A percentile compares a stretch with the other conserved stretches of the same genome.
These are phyloP conservation scores for Phaeosphaeriaceae sp. DNA, from an alignment of 2,329 filamentous ascomycete species.

Conservation along the genomic window DNA sequence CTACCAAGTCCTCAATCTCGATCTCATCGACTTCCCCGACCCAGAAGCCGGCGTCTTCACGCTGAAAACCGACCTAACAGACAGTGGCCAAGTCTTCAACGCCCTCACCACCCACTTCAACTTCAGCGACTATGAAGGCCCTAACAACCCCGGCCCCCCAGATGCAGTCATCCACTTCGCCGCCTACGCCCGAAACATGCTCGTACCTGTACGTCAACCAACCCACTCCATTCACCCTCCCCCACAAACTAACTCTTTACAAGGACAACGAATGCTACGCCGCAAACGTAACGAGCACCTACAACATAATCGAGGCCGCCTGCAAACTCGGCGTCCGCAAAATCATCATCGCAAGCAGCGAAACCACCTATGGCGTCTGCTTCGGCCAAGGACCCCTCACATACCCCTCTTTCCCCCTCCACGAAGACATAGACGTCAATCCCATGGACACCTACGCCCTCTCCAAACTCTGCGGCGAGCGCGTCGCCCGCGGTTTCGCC, in stretches of 20 bases:
- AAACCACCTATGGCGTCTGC: constrained; percentile 67
- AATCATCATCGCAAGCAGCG: constrained; percentile 65
- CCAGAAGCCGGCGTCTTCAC: constrained; percentile 57
- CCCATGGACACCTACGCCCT: constrained; percentile 69
- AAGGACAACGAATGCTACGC: constrained; percentile 64
- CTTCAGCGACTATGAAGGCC: constrained; percentile 57
- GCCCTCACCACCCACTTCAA: constrained; percentile 63
- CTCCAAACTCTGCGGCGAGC: constrained; percentile 65
- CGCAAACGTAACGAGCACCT: constrained; percentile 62
- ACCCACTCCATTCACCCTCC: constrained; percentile 58
- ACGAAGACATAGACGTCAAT: constrained; percentile 65
- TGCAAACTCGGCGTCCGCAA: constrained; percentile 68
- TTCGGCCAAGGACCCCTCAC: constrained; percentile 65
- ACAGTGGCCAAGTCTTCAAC: constrained; percentile 63
- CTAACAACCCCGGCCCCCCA: constrained; percentile 53
- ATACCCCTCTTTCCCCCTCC: constrained; percentile 64
- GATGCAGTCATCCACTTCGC: constrained; percentile 69
- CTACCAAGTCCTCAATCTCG: constrained; percentile 63
- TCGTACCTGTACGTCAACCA: constrained; percentile 54
- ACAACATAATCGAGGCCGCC: constrained; percentile 69
- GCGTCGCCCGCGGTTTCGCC: constrained; percentile 63
- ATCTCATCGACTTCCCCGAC: constrained; percentile 56
- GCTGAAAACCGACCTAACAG: constrained; percentile 62
- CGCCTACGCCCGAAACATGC: constrained; percentile 64
- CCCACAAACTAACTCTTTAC: constrained; percentile 47